Evolutionary conservation across 345 rosid genomes (phyloP).

Genomic region (Euphorbia peplus): DNA sequence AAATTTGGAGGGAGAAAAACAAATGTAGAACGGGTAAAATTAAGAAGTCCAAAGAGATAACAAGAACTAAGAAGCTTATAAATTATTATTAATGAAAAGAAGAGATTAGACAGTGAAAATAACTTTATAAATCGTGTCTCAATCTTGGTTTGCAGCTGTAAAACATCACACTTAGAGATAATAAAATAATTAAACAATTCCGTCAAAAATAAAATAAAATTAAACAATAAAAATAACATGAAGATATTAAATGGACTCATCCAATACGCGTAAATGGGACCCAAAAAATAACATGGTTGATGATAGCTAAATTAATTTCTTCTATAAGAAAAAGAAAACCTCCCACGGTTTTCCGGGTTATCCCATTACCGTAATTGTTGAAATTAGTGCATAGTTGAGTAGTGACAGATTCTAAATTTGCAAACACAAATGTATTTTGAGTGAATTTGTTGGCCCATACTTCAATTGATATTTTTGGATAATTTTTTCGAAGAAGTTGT

Average conservation of each 20-base stretch:
- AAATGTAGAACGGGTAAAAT: neutral
- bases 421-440: too few species aligned
- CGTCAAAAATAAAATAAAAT: too few species aligned
- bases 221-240: neutral
- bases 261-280: constrained; percentile 41
- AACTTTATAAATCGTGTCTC: constrained; percentile 19
- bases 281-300: constrained; percentile 32
- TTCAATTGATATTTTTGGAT: too few species aligned
- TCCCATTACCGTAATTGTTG: too few species aligned
- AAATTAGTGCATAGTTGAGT: too few species aligned
- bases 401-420: too few species aligned
- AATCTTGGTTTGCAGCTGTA: constrained; percentile 41
- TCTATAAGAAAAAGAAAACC: neutral
- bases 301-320: neutral
- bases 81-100: neutral
- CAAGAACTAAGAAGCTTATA: neutral
- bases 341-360: neutral
- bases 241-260: constrained; percentile 13
- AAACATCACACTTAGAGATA: neutral
- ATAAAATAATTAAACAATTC: neutral
- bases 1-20: neutral
- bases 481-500: too few species aligned
- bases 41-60: neutral
- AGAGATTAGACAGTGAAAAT: neutral
- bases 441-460: too few species aligned